phyloP scores from a whole-genome alignment of 495 filamentous ascomycete species.

The Cercophora sp. region DNA sequence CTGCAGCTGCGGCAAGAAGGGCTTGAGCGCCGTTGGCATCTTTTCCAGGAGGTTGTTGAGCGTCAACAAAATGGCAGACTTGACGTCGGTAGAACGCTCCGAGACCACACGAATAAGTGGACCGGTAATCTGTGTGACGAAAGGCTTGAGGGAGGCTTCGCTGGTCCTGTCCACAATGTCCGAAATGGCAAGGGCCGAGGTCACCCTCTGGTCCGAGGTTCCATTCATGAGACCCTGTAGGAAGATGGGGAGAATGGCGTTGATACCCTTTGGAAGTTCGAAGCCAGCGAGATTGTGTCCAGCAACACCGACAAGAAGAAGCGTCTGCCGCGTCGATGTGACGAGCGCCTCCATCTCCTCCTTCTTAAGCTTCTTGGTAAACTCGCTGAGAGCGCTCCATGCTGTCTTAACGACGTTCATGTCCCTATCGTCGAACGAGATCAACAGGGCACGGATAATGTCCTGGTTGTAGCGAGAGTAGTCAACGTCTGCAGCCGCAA shows the following conservation, averaged over 20 bases:
- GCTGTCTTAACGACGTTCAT: constrained; percentile 82
- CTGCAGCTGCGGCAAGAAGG: constrained; percentile 94
- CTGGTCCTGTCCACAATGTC: constrained; percentile 91
- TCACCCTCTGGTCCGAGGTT: constrained; percentile 81
- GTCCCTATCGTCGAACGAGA: constrained; percentile 88
- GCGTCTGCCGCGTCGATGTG: constrained; percentile 73
- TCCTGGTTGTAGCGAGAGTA: constrained; percentile 94
- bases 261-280: constrained; percentile 93
- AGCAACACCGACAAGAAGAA: constrained; percentile 82
- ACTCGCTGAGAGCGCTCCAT: constrained; percentile 82
- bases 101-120: constrained; percentile 96
- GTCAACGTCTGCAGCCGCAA: constrained; percentile 73
- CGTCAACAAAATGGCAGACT: constrained; percentile 88
- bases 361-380: constrained; percentile 86
- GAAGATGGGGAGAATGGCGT: constrained; percentile 93
- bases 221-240: constrained; percentile 97
- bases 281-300: constrained; percentile 86
- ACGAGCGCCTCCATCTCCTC: constrained; percentile 98
- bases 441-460: constrained; percentile 79
- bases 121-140: constrained; percentile 95
- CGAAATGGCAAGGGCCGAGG: constrained; percentile 87
- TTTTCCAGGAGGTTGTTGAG: constrained; percentile 95
- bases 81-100: constrained; percentile 90
- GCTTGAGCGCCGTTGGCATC: constrained; percentile 92
- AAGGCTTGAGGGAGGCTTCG: constrained; percentile 78